Percentiles rank a stretch among this genome's conserved stretches.
These are phyloP conservation scores for Exophiala xenobiotica DNA, from an alignment of 2,329 filamentous ascomycete species.

Conservation along the genomic window DNA sequence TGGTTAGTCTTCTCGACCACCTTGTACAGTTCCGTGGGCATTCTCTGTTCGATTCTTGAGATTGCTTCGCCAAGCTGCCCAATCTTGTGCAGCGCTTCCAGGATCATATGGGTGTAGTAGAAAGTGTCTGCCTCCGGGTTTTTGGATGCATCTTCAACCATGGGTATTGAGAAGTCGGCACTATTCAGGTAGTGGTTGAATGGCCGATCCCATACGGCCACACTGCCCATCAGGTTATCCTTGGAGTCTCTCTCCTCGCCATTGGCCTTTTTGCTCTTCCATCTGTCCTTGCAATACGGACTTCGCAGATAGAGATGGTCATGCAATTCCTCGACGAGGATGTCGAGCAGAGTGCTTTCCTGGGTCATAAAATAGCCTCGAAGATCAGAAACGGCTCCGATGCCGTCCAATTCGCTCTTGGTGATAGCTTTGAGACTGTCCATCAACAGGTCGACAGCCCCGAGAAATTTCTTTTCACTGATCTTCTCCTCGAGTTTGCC, in stretches of 20 bases:
- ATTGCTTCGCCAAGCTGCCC: constrained; percentile 81
- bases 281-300: constrained; percentile 93
- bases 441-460: constrained; percentile 87
- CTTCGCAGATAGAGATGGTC: constrained; percentile 97
- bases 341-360: constrained; percentile 87
- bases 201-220: constrained; percentile 51
- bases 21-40: constrained; percentile 89
- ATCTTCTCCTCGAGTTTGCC: constrained; percentile 92
- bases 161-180: constrained; percentile 54
- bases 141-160: constrained; percentile 83
- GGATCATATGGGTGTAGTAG: constrained; percentile 81
- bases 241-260: constrained; percentile 33
- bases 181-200: constrained; percentile 58
- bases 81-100: constrained; percentile 88
- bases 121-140: constrained; percentile 97
- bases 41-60: constrained; percentile 84
- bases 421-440: constrained; percentile 79
- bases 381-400: constrained; percentile 83
- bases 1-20: constrained; percentile 94
- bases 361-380: constrained; percentile 89
- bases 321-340: constrained; percentile 93
- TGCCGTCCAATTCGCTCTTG: constrained; percentile 84
- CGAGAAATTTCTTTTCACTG: constrained; percentile 91
- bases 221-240: constrained; percentile 23
- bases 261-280: constrained; percentile 67